These are phyloP conservation scores for Quillaja saponaria DNA, from an alignment of 306 rosid genomes.

Conservation along the genomic window DNA sequence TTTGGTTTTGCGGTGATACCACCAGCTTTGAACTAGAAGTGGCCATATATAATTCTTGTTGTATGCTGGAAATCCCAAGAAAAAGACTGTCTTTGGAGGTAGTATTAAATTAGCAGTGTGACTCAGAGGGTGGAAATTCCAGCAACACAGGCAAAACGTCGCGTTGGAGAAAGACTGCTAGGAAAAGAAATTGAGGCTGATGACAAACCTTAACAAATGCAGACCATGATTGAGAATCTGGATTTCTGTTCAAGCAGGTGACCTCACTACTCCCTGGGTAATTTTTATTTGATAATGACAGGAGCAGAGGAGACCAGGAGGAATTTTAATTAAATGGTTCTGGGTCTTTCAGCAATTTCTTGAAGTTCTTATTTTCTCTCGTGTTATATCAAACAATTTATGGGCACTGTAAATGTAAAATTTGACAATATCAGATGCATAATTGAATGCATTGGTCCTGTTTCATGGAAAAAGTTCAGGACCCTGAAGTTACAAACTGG, in stretches of 20 bases:
- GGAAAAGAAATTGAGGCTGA: not conserved
- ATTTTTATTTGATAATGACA: no score
- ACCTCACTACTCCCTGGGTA: no score
- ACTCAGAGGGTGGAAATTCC: not conserved
- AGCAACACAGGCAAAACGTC: slow-evolving; percentile 37
- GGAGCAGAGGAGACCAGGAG: no score
- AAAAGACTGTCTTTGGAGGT: not conserved
- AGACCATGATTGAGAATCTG: no score
- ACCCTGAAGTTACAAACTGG: no score
- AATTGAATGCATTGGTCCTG: not conserved
- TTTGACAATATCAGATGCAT: no score
- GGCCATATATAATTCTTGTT: slow-evolving; percentile 29
- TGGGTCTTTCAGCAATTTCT: no score
- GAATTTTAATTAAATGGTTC: no score
- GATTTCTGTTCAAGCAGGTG: not conserved
- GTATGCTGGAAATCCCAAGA: not conserved
- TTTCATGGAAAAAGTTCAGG: not conserved
- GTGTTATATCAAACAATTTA: no score
- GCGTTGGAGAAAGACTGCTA: slow-evolving; percentile 10
- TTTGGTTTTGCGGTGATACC: slow-evolving; percentile 5
- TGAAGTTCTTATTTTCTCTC: no score
- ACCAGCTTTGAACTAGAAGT: slow-evolving; percentile 35
- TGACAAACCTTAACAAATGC: not conserved
- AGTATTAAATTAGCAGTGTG: not conserved
- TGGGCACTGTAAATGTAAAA: no score